These are phyloP conservation scores for Ceratocystis diversiconidia DNA, from an alignment of 2,329 filamentous ascomycete genomes.

Conservation along the genomic window DNA sequence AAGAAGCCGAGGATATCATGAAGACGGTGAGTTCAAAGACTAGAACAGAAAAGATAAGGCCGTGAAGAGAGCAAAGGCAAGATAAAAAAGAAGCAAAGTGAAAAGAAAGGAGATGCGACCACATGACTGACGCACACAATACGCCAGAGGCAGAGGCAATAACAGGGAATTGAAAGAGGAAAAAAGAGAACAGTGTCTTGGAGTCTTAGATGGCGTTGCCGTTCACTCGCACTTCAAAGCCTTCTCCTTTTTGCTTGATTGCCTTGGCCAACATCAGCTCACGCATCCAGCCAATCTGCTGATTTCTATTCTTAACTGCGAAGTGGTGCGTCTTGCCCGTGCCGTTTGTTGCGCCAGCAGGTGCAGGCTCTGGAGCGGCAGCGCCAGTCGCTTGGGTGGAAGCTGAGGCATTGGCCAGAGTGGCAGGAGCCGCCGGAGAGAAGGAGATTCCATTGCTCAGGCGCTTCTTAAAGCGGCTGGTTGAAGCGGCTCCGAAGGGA, in stretches of 20 bases:
- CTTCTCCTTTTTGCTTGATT: constrained; percentile 67
- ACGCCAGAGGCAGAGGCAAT: neutral
- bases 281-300: constrained; percentile 94
- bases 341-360: constrained; percentile 39
- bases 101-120: constrained; percentile 13
- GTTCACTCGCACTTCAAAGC: constrained; percentile 70
- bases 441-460: constrained; percentile 1
- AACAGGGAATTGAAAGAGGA: constrained; percentile 12
- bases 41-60: constrained; percentile 14
- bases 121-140: constrained; percentile 5
- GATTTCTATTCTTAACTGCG: constrained; percentile 71
- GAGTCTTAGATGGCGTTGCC: constrained; percentile 52
- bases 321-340: constrained; percentile 85
- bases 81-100: constrained; percentile 18
- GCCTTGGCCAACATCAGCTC: constrained; percentile 87
- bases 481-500: constrained; percentile 3
- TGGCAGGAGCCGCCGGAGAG: constrained; percentile 23
- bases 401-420: constrained; percentile 31
- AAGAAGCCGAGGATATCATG: constrained; percentile 11
- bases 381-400: constrained; percentile 22
- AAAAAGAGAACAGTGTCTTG: constrained; percentile 10
- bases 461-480: constrained; percentile 14
- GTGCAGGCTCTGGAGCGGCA: constrained; percentile 21
- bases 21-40: constrained; percentile 13
- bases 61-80: constrained; percentile 14